Base-by-base conservation (phyloP, 208 protist species). In the Acanthamoeba lenticulata region DNA sequence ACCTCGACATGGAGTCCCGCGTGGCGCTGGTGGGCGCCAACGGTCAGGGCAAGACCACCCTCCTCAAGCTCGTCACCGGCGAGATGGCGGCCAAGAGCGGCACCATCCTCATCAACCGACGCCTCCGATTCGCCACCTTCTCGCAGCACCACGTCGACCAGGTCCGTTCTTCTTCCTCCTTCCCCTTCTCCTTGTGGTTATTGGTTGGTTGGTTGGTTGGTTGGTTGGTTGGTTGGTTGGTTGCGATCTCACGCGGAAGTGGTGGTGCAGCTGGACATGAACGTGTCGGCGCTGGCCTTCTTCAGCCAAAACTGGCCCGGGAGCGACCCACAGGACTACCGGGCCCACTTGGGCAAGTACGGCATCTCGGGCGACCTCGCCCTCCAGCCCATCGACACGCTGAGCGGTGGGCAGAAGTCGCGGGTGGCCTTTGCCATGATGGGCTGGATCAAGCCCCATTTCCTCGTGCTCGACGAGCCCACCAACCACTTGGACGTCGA, bases 401-500 rank as follows among this genome's bases (percentile, higher is more conserved):
- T 99, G 7, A 99, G 97, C 4, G 99, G 99, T 89, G 99, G 99
- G 4, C 98, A 99, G 94, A 99, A 99, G 95, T 98, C 97, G 55
- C 97, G 99, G 74, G 97, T 99, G 9, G 98, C 99, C 69, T 99
- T 99, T 69, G 96, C 98, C 19, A 98, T 97, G 97, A 98, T 99
- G 96, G 97, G 98, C 5, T 98, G 98, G 92, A 95, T 96, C 92
- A 95, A 95, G 24, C 98, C 98, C 2, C 96, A 97, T 88, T 79
- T 97, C 29, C 69, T 97, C 36, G 62, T 97, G 21, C 94, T 97
- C 19, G 96, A 97, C 95, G 88, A 93, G 62, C 44, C 47, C 21
- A 99, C 99, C 2, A 99, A 99, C 95, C 98, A 99, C 95, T 96
- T 99, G 62, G 99, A 99, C 95, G 99, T 99, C 95, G 98, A 99